These are phyloP conservation scores for Penicillium oxalicum DNA, from an alignment of 2,329 filamentous ascomycete species.

Conservation along the genomic window DNA sequence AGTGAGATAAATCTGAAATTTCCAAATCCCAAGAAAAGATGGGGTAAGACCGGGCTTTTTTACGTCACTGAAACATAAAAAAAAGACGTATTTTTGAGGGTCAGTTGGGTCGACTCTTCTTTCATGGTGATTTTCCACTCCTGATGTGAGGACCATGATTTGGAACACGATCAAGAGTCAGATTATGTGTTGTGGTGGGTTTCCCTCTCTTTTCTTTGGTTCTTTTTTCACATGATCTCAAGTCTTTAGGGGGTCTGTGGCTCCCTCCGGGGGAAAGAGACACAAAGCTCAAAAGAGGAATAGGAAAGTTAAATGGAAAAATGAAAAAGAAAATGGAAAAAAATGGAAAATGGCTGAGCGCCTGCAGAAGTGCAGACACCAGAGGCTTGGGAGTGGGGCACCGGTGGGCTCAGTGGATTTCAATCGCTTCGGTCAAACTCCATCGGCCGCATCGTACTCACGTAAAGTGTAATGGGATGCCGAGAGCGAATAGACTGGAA, in stretches of 20 bases:
- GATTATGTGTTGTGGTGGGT: neutral
- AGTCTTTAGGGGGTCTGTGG: conserved; percentile 5
- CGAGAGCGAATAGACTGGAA: no score
- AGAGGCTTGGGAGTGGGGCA: neutral
- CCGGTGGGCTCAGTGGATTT: conserved; percentile 7
- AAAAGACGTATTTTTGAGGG: conserved; percentile 15
- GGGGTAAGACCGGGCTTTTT: conserved; percentile 20
- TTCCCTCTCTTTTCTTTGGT: conserved; percentile 8
- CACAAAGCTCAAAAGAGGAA: no score
- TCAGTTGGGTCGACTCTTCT: no score
- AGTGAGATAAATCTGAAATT: no score
- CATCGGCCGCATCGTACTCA: neutral
- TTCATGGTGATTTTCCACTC: no score
- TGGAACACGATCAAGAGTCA: no score
- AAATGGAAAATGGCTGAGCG: conserved; percentile 7
- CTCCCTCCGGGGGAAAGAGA: no score
- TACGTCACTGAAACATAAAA: conserved; percentile 20
- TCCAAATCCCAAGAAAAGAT: conserved; percentile 19
- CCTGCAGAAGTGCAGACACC: conserved; percentile 14
- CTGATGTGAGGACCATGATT: no score
- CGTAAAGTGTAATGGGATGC: no score
- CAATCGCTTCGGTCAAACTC: neutral
- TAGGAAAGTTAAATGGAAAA: conserved; percentile 1
- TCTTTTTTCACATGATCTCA: conserved; percentile 9
- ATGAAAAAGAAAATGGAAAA: no score